Conservation (phyloP, 805 yeast species). For the Tetrapisispora iriomotensis region DNA sequence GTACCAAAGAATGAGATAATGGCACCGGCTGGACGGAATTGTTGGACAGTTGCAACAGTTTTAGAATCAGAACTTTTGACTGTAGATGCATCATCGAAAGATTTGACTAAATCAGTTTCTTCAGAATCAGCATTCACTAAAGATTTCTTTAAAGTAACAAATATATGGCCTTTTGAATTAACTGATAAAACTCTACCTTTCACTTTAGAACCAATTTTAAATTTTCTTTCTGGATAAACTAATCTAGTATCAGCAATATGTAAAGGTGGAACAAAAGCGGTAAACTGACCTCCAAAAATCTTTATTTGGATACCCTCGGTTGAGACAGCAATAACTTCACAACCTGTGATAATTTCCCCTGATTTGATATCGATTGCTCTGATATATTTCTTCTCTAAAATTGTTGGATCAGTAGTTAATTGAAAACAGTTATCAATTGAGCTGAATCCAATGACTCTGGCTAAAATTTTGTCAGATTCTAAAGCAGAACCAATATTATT, state of each 20-base stretch:
- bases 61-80: slow-evolving; percentile 30
- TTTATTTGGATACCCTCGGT: slow-evolving; percentile 60
- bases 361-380: slow-evolving; percentile 62
- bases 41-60: slow-evolving; percentile 65
- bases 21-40: slow-evolving; percentile 68
- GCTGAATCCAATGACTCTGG: slow-evolving; percentile 69
- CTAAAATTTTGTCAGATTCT: slow-evolving; percentile 58
- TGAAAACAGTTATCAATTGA: slow-evolving; percentile 54
- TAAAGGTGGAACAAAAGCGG: slow-evolving; percentile 59
- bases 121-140: slow-evolving; percentile 45
- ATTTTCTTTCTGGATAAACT: slow-evolving; percentile 85
- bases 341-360: slow-evolving; percentile 53
- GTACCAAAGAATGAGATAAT: slow-evolving; percentile 75
- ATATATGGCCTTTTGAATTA: slow-evolving; percentile 38
- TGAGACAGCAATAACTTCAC: slow-evolving; percentile 47
- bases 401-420: slow-evolving; percentile 58
- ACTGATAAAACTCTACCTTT: slow-evolving; percentile 60
- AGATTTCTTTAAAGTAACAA: slow-evolving; percentile 73
- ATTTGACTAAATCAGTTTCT: slow-evolving; percentile 27
- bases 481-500: slow-evolving; percentile 50
- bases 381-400: slow-evolving; percentile 56
- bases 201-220: slow-evolving; percentile 73
- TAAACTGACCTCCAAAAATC: slow-evolving; percentile 51
- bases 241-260: slow-evolving; percentile 82
- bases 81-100: slow-evolving; percentile 46